Evolutionary conservation across 2,329 filamentous ascomycete genomes (phyloP).

Genomic region (Lecanicillium sp.): DNA sequence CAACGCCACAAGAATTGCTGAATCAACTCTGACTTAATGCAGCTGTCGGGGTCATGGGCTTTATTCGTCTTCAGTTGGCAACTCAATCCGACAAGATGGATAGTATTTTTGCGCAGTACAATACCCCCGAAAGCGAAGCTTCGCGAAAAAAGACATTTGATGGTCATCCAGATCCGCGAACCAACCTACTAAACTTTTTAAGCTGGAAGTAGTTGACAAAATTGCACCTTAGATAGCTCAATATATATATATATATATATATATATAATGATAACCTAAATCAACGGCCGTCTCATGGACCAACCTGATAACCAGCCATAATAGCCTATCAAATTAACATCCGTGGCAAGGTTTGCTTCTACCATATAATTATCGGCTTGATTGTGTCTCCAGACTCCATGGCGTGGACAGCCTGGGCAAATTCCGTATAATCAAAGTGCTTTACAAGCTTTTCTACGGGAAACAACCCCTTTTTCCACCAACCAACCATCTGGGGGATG

Average conservation of each 20-base stretch:
- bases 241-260: no score
- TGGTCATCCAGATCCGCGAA: conserved; percentile 24
- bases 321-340: no score
- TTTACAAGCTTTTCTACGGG: conserved; percentile 24
- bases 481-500: conserved; percentile 23
- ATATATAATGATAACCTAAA: no score
- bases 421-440: conserved; percentile 22
- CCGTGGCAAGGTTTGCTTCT: neutral
- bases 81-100: conserved; percentile 26
- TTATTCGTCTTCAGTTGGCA: conserved; percentile 23
- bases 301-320: no score
- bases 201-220: conserved; percentile 17
- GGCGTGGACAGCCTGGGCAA: conserved; percentile 19
- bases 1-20: neutral
- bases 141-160: conserved; percentile 23
- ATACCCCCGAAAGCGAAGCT: conserved; percentile 27
- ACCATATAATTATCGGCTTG: conserved; percentile 25
- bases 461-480: conserved; percentile 23
- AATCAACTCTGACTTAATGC: conserved; percentile 2
- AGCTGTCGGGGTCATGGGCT: conserved; percentile 18
- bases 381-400: conserved; percentile 20
- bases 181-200: conserved; percentile 25
- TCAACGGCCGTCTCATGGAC: no score
- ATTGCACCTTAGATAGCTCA: no score
- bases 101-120: conserved; percentile 28